These are phyloP conservation scores for Aspergillus viridinutans DNA, from an alignment of 2,329 filamentous ascomycete species.

Conservation along the genomic window DNA sequence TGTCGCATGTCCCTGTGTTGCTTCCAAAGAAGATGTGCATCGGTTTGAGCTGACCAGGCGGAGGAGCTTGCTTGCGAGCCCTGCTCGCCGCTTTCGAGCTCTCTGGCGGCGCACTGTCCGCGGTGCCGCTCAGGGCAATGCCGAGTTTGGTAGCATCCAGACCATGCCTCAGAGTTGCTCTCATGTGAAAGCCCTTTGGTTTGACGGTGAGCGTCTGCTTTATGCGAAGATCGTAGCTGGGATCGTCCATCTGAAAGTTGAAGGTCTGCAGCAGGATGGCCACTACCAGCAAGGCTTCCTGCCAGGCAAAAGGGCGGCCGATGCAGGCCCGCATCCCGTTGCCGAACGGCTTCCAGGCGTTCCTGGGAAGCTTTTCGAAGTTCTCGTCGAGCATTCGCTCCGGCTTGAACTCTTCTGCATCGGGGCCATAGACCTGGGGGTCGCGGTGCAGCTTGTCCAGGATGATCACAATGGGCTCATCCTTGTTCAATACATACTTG, in stretches of 20 bases:
- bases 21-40: conserved; percentile 70
- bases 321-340: conserved; percentile 69
- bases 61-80: conserved; percentile 19
- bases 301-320: conserved; percentile 69
- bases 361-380: conserved; percentile 61
- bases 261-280: conserved; percentile 68
- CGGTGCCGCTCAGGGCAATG: conserved; percentile 27
- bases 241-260: conserved; percentile 60
- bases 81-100: conserved; percentile 8
- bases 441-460: conserved; percentile 58
- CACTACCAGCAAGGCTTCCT: conserved; percentile 61
- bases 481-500: conserved; percentile 56
- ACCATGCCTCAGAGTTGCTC: conserved; percentile 51
- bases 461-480: conserved; percentile 48
- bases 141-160: conserved; percentile 44
- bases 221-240: conserved; percentile 40
- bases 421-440: conserved; percentile 60
- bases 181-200: conserved; percentile 58
- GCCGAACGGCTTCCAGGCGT: conserved; percentile 70
- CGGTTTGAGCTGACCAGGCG: conserved; percentile 33
- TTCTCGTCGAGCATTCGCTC: conserved; percentile 68
- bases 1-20: conserved; percentile 71
- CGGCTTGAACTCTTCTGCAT: conserved; percentile 63
- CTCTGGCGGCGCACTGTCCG: conserved; percentile 4
- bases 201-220: conserved; percentile 40